phyloP scores from a whole-genome alignment of 2,329 filamentous ascomycete genomes.

The Fusarium albidum region DNA sequence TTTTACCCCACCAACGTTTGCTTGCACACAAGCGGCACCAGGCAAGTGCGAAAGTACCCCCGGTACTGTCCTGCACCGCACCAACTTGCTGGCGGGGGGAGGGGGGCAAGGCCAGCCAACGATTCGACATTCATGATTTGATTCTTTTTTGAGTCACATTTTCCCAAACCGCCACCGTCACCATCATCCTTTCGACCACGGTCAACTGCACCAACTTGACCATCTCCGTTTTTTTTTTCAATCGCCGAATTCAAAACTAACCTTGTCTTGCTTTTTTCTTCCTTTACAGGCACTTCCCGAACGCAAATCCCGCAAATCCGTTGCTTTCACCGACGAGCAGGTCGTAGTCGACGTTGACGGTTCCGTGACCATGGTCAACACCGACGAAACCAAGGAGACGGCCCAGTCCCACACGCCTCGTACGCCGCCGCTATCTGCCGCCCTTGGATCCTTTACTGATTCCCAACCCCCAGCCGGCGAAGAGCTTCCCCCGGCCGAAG shows the following conservation, averaged over 20 bases:
- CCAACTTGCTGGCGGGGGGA: conserved; percentile 23
- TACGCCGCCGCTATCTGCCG: conserved; percentile 67
- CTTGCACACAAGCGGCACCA: conserved; percentile 23
- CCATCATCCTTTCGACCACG: conserved; percentile 15
- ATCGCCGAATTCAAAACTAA: conserved; percentile 24
- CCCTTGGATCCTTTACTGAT: conserved; percentile 64
- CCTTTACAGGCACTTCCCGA: conserved; percentile 48
- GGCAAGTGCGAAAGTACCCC: conserved; percentile 33
- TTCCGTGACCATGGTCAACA: conserved; percentile 78
- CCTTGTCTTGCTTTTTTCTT: conserved; percentile 25
- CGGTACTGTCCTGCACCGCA: conserved; percentile 33
- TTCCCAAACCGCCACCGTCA: conserved; percentile 38
- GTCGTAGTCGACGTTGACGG: conserved; percentile 91
- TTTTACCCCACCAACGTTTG: conserved; percentile 12
- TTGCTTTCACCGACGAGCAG: conserved; percentile 89
- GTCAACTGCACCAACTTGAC: conserved; percentile 7
- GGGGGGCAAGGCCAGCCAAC: conserved; percentile 8
- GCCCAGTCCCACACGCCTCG: conserved; percentile 80
- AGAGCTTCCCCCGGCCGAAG: conserved; percentile 55
- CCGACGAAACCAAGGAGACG: conserved; percentile 79
- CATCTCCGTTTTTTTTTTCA: conserved; percentile 14
- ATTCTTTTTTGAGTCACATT: conserved; percentile 40
- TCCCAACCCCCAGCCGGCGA: conserved; percentile 52
- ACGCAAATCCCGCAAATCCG: conserved; percentile 87
- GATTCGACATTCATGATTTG: conserved; percentile 32